Conservation (phyloP, 495 filamentous ascomycete genomes). For the Margaritispora aquatica region DNA sequence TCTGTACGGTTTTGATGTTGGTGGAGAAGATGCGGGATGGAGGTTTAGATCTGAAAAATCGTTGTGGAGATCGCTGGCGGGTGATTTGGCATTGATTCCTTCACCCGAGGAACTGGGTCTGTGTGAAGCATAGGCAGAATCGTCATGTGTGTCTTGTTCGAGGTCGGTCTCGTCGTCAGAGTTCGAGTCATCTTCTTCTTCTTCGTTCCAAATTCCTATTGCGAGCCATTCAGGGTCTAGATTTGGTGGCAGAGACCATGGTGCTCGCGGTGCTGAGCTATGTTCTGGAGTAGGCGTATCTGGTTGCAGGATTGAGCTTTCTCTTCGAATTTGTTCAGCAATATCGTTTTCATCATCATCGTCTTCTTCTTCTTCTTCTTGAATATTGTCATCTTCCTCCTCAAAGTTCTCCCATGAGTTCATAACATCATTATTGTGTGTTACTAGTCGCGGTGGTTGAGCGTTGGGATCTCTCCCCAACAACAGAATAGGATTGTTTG, state of each 20-base stretch:
- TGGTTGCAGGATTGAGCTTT: slow-evolving; percentile 23
- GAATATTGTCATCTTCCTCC: neutral
- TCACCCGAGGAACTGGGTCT: slow-evolving; percentile 18
- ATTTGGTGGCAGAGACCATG: slow-evolving; percentile 67
- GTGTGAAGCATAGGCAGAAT: slow-evolving; percentile 21
- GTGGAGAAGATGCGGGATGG: slow-evolving; percentile 21
- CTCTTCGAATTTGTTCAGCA: slow-evolving; percentile 59
- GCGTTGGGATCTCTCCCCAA: slow-evolving; percentile 81
- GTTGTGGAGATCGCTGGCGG: neutral
- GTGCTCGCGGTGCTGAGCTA: slow-evolving; percentile 22
- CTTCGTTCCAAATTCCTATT: slow-evolving; percentile 77
- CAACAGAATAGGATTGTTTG: slow-evolving; percentile 79
- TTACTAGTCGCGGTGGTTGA: slow-evolving; percentile 43
- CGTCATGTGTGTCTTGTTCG: slow-evolving; percentile 15
- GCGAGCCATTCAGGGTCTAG: slow-evolving; percentile 95
- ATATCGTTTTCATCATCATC: slow-evolving; percentile 57
- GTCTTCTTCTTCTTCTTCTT: slow-evolving; percentile 25
- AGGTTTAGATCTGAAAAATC: slow-evolving; percentile 12
- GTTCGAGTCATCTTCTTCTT: slow-evolving; percentile 42
- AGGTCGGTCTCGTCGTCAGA: slow-evolving; percentile 29
- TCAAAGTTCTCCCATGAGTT: slow-evolving; percentile 18
- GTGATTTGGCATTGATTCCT: neutral
- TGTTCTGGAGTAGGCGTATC: slow-evolving; percentile 5
- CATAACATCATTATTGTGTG: slow-evolving; percentile 13
- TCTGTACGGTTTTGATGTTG: slow-evolving; percentile 10